These are phyloP conservation scores for Capsella rubella DNA, from an alignment of 441 rosid species.

Conservation along the genomic window DNA sequence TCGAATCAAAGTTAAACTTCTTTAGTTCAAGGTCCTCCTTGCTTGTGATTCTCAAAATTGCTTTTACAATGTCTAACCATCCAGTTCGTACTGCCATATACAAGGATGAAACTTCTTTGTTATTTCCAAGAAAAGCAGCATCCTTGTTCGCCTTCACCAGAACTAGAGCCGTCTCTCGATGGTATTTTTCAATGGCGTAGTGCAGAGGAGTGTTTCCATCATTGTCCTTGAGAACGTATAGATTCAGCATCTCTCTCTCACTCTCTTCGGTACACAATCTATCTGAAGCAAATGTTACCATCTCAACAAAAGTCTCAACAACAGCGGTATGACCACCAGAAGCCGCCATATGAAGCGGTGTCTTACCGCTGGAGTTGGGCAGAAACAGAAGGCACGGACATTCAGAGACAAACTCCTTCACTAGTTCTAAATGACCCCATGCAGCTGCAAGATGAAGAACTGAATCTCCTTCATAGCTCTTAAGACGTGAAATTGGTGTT, in stretches of 20 bases:
- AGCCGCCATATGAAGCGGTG: slow-evolving; percentile 10
- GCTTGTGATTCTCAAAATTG: slow-evolving; percentile 9
- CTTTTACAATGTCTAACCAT: neutral
- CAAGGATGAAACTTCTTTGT: neutral
- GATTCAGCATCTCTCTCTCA: neutral
- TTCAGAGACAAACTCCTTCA: too few species aligned
- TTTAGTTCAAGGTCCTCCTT: neutral
- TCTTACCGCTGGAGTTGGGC: neutral
- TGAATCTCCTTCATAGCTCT: too few species aligned
- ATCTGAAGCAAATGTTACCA: neutral
- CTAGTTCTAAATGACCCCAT: too few species aligned
- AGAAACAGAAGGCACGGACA: neutral
- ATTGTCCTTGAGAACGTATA: neutral
- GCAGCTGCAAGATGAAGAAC: too few species aligned
- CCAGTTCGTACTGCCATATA: slow-evolving; percentile 20
- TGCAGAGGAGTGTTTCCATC: slow-evolving; percentile 21
- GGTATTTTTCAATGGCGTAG: neutral
- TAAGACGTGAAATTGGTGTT: too few species aligned
- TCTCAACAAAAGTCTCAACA: neutral
- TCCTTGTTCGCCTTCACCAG: neutral
- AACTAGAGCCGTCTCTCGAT: neutral
- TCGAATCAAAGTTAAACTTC: neutral
- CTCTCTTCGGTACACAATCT: neutral
- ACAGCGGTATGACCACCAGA: neutral
- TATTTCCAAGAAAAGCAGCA: slow-evolving; percentile 1